A percentile compares a stretch with the other conserved stretches of the same genome.
phyloP scores from a whole-genome alignment of 2,329 filamentous ascomycete genomes.

The Taxawa tesnikishii region DNA sequence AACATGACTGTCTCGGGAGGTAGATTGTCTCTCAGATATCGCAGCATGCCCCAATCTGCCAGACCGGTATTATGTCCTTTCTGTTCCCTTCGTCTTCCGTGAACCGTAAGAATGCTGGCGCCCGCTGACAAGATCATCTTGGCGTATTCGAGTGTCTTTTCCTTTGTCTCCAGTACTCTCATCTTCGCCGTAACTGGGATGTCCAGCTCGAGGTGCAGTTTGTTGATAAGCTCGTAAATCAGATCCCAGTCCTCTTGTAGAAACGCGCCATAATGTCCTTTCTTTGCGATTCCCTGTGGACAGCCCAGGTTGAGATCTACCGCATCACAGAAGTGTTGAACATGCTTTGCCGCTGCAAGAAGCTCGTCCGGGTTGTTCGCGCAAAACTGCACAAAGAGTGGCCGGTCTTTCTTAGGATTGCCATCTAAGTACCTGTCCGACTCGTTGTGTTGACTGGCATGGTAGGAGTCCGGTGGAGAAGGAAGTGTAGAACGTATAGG shows the following conservation, averaged over 20 bases:
- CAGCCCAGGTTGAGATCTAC: slow-evolving; percentile 93
- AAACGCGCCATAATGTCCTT: slow-evolving; percentile 87
- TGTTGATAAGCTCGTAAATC: slow-evolving; percentile 71
- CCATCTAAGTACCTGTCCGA: slow-evolving; percentile 61
- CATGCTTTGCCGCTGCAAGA: slow-evolving; percentile 64
- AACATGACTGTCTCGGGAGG: slow-evolving; percentile 86
- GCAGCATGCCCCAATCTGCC: slow-evolving; percentile 81
- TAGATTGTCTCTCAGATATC: slow-evolving; percentile 69
- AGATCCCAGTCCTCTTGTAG: slow-evolving; percentile 84
- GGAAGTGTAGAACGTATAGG: slow-evolving; percentile 32
- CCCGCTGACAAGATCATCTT: slow-evolving; percentile 76
- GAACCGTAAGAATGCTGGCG: slow-evolving; percentile 85
- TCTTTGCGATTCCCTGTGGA: slow-evolving; percentile 86
- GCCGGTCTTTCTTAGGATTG: slow-evolving; percentile 71
- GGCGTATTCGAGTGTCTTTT: slow-evolving; percentile 81
- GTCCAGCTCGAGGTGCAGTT: slow-evolving; percentile 62
- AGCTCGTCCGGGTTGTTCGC: slow-evolving; percentile 74
- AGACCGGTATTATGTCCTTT: slow-evolving; percentile 92
- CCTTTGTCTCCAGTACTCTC: slow-evolving; percentile 71
- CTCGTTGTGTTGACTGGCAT: slow-evolving; percentile 15
- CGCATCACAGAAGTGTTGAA: slow-evolving; percentile 82
- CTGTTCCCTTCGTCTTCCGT: slow-evolving; percentile 78
- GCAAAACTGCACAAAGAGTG: slow-evolving; percentile 94
- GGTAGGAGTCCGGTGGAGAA: slow-evolving; percentile 21
- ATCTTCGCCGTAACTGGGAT: slow-evolving; percentile 94